phyloP scores from a whole-genome alignment of 1,284 basidiomycete genomes.

The Microstroma glucosiphilum region DNA sequence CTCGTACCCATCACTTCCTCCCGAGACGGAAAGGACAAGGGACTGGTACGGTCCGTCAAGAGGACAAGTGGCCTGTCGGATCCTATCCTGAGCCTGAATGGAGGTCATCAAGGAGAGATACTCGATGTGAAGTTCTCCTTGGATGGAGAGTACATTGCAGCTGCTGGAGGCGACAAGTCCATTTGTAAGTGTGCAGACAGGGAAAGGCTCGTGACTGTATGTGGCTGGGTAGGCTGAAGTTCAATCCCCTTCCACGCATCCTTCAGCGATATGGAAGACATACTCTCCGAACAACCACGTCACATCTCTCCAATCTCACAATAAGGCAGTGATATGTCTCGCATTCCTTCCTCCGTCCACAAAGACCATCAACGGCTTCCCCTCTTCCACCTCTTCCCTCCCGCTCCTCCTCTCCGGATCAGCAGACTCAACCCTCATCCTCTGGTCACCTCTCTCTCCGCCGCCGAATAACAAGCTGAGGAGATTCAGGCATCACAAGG shows the following conservation, averaged over 20 bases:
- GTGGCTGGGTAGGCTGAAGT: neutral
- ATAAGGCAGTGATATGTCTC: slow-evolving; percentile 42
- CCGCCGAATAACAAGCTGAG: slow-evolving; percentile 35
- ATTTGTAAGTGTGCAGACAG: slow-evolving; percentile 22
- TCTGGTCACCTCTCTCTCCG: slow-evolving; percentile 30
- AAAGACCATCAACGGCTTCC: slow-evolving; percentile 10
- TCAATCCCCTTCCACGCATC: neutral
- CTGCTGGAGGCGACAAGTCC: slow-evolving; percentile 37
- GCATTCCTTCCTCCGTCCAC: slow-evolving; percentile 21
- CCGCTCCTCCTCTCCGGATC: slow-evolving; percentile 41
- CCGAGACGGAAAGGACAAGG: slow-evolving; percentile 31
- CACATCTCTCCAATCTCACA: slow-evolving; percentile 41
- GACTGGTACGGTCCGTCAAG: slow-evolving; percentile 30
- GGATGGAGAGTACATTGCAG: slow-evolving; percentile 27
- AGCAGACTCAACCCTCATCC: slow-evolving; percentile 47
- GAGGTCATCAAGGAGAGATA: slow-evolving; percentile 27
- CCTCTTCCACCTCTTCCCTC: slow-evolving; percentile 10
- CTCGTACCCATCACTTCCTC: slow-evolving; percentile 36
- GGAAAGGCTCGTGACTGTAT: neutral
- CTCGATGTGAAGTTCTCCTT: neutral
- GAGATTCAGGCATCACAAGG: slow-evolving; percentile 41
- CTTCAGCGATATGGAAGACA: slow-evolving; percentile 41
- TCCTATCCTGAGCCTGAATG: slow-evolving; percentile 40
- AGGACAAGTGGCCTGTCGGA: slow-evolving; percentile 33
- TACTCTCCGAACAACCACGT: slow-evolving; percentile 43